Conservation (phyloP, 2,329 filamentous ascomycete genomes). For the Curvularia sp. region DNA sequence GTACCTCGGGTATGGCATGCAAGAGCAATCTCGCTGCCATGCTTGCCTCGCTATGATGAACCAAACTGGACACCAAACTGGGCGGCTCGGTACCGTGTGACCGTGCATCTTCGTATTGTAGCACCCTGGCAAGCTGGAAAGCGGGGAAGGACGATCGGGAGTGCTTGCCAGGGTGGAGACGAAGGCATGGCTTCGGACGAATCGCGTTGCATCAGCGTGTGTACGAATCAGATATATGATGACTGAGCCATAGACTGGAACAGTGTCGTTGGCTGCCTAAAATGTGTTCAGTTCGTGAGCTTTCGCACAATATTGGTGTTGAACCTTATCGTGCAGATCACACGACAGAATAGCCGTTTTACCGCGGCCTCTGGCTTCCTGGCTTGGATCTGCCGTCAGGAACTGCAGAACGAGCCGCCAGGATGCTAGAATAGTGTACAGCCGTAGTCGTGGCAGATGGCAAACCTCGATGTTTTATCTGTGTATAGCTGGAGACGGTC, state of each 20-base stretch:
- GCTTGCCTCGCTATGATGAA: constrained; percentile 1
- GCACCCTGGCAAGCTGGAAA: constrained; percentile 11
- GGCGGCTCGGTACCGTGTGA: neutral
- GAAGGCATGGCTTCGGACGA: constrained; percentile 2
- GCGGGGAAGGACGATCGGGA: constrained; percentile 23
- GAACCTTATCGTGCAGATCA: neutral
- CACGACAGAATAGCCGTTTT: neutral
- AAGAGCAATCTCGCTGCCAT: constrained; percentile 1
- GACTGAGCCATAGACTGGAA: neutral
- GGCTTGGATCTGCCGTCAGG: neutral
- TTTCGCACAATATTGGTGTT: neutral
- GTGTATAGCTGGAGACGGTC: neutral
- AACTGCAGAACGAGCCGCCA: neutral
- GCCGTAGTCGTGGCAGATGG: neutral
- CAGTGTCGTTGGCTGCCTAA: neutral
- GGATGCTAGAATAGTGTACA: neutral
- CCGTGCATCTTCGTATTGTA: neutral
- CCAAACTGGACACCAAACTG: neutral
- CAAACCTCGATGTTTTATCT: neutral
- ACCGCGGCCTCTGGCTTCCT: neutral
- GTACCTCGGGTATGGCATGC: constrained; percentile 20
- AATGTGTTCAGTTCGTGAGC: neutral
- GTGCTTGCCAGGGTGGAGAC: constrained; percentile 10
- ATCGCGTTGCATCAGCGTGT: neutral
- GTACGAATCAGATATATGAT: neutral